Conservation (phyloP, 2,329 filamentous ascomycete species). For the Fusarium sp. region DNA sequence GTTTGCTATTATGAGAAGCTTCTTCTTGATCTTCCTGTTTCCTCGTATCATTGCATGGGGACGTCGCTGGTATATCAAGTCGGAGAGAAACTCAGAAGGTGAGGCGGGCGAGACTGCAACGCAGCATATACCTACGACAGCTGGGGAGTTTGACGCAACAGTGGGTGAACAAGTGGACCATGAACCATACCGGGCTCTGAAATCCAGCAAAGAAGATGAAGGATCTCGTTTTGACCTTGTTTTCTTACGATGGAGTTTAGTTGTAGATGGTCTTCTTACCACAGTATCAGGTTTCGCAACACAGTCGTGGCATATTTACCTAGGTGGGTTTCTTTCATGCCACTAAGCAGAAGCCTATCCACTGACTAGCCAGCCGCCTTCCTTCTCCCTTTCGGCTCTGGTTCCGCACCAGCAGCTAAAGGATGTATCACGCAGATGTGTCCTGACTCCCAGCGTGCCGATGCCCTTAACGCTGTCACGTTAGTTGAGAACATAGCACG, state of each 20-base stretch:
- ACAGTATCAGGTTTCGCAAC: constrained; percentile 72
- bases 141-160: constrained; percentile 57
- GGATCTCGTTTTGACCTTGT: constrained; percentile 73
- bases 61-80: constrained; percentile 35
- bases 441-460: constrained; percentile 68
- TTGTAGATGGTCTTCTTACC: constrained; percentile 74
- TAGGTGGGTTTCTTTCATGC: constrained; percentile 56
- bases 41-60: constrained; percentile 65
- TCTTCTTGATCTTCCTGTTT: constrained; percentile 68
- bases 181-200: constrained; percentile 56
- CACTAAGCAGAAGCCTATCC: rapidly evolving
- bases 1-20: constrained; percentile 65
- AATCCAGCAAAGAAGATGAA: constrained; percentile 55
- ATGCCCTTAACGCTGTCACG: constrained; percentile 76
- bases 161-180: constrained; percentile 57
- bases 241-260: constrained; percentile 73
- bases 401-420: constrained; percentile 76
- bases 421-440: constrained; percentile 81
- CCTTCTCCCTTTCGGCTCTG: constrained; percentile 75
- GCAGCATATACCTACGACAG: constrained; percentile 51
- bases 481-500: constrained; percentile 77
- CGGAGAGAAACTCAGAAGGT: neutral
- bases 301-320: constrained; percentile 75
- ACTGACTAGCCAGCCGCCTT: constrained; percentile 62
- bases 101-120: constrained; percentile 25